Percentiles rank a stretch among this genome's conserved stretches.
Evolutionary conservation across 2,329 filamentous ascomycete genomes (phyloP).

Genomic region (Trichothecium sympodiale): DNA sequence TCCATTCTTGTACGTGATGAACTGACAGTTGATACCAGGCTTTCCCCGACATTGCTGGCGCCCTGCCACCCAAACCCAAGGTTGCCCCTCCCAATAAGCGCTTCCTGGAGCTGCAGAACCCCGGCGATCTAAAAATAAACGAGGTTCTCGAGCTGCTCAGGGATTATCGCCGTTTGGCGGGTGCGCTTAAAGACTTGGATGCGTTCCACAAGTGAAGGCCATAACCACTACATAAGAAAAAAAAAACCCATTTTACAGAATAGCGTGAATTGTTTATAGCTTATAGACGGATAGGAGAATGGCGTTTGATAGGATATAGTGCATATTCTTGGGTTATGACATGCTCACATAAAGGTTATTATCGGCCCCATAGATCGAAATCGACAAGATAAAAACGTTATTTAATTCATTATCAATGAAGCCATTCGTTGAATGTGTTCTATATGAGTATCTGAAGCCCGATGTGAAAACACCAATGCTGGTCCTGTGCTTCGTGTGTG

Average conservation of each 20-base stretch:
- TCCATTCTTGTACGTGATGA: too few species aligned
- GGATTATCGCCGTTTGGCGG: conserved; percentile 64
- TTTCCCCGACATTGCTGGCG: conserved; percentile 47
- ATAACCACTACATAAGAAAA: not conserved
- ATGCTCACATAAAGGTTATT: too few species aligned
- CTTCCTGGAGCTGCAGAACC: conserved; percentile 62
- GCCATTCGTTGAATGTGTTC: too few species aligned
- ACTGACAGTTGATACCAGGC: too few species aligned
- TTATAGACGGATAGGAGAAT: not conserved
- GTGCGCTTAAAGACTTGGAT: conserved; percentile 49
- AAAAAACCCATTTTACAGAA: not conserved
- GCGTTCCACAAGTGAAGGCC: conserved; percentile 37
- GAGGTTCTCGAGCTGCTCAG: conserved; percentile 62
- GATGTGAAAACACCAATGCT: too few species aligned
- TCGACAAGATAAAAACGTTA: too few species aligned
- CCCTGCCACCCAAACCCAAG: conserved; percentile 36
- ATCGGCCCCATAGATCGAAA: too few species aligned
- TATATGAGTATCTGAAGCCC: too few species aligned
- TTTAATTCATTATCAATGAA: too few species aligned
- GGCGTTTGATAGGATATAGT: too few species aligned
- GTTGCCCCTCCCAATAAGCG: conserved; percentile 57
- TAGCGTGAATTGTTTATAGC: not conserved
- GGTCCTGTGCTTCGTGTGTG: too few species aligned
- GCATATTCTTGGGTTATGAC: too few species aligned
- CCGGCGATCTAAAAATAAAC: conserved; percentile 58